phyloP scores from a whole-genome alignment of 305 asterid species.

The Ajuga reptans region DNA sequence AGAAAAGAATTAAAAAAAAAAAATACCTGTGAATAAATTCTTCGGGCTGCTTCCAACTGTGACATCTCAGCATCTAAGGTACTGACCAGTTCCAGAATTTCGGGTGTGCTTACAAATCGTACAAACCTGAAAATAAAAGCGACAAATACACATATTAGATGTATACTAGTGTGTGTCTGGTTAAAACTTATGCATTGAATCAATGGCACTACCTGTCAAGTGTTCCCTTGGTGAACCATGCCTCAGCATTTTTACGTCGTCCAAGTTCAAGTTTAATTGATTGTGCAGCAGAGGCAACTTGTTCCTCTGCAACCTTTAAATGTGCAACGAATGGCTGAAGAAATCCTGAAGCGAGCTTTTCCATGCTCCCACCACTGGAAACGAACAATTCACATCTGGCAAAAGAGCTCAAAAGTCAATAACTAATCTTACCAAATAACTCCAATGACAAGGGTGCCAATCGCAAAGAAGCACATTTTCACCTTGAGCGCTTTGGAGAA shows the following conservation, averaged over 20 bases:
- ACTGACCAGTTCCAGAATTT: constrained; percentile 67
- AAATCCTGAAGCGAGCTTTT: constrained; percentile 86
- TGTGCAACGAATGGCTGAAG: constrained; percentile 79
- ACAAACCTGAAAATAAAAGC: constrained; percentile 55
- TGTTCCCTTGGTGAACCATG: constrained; percentile 96
- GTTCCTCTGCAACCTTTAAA: constrained; percentile 74
- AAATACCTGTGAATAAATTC: constrained; percentile 68
- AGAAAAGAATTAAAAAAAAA: not conserved
- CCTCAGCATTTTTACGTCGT: constrained; percentile 43
- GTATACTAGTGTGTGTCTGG: not conserved
- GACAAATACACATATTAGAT: constrained; percentile 10
- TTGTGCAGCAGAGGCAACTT: constrained; percentile 55
- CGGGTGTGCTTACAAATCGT: constrained; percentile 89
- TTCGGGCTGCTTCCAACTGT: constrained; percentile 84
- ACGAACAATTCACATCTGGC: constrained; percentile 79
- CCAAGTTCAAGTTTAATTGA: constrained; percentile 76
- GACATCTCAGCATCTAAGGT: constrained; percentile 82
- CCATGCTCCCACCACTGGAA: constrained; percentile 59
- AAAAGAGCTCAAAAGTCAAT: constrained; percentile 13
- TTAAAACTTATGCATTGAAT: not conserved
- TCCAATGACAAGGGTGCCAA: constrained; percentile 6
- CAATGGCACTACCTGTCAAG: constrained; percentile 62
- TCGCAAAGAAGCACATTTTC: constrained; percentile 14
- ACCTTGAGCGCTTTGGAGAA: constrained; percentile 80
- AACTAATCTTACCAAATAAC: constrained; percentile 6